Conservation (phyloP, 305 asterid genomes). For the Solanum hybrid region DNA sequence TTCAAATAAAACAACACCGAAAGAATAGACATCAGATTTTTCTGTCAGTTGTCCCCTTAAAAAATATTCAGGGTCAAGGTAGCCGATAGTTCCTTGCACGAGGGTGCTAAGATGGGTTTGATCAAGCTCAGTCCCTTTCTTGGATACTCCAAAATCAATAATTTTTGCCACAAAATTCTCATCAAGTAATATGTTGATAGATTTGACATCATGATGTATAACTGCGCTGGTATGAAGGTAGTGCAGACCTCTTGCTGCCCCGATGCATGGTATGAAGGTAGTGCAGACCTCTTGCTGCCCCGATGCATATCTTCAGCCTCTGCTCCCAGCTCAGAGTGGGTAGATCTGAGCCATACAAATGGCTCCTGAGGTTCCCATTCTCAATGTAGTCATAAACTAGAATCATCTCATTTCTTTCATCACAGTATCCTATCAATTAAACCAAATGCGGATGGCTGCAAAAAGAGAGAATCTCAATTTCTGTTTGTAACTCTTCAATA, state of each 20-base stretch:
- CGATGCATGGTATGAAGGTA: too few species aligned
- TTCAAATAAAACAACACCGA: not conserved
- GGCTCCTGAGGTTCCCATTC: conserved; percentile 18
- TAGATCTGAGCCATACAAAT: not conserved
- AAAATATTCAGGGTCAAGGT: conserved; percentile 5
- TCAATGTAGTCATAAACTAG: conserved; percentile 37
- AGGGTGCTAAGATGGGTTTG: not conserved
- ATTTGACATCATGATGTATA: too few species aligned
- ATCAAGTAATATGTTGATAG: too few species aligned
- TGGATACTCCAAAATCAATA: conserved; percentile 8
- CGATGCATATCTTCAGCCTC: not conserved
- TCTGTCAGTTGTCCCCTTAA: not conserved
- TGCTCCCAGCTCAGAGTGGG: not conserved
- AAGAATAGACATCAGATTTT: not conserved
- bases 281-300: too few species aligned
- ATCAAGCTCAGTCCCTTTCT: not conserved
- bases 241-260: too few species aligned
- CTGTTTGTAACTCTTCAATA: conserved; percentile 34
- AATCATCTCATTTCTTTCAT: conserved; percentile 36
- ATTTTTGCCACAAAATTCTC: not conserved
- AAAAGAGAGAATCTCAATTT: conserved; percentile 26
- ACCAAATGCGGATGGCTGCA: conserved; percentile 12
- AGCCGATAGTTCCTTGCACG: not conserved
- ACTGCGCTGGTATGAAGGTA: too few species aligned
- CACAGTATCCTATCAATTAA: conserved; percentile 37